Conservation (phyloP, 179 eudicot species). For the Sideroxylon spinosum region DNA sequence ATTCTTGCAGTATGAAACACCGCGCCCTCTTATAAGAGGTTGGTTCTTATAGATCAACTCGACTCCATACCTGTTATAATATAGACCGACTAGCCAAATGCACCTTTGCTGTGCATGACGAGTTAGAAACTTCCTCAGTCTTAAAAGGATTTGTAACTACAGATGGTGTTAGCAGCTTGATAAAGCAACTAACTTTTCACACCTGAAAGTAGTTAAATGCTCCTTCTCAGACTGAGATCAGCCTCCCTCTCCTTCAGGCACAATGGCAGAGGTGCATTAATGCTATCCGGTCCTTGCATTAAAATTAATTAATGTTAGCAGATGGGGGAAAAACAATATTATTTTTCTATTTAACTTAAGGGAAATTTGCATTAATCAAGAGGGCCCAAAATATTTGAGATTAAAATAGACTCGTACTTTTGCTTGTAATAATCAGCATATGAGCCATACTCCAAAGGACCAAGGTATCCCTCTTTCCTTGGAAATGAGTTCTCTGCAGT, state of each 20-base stretch:
- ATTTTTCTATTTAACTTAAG: neutral
- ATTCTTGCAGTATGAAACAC: slow-evolving; percentile 99
- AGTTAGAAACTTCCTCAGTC: slow-evolving; percentile 27
- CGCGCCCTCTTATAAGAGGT: slow-evolving; percentile 91
- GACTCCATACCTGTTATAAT: slow-evolving; percentile 79
- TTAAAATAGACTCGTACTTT: slow-evolving; percentile 46
- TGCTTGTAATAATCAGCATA: slow-evolving; percentile 94
- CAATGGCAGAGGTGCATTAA: slow-evolving; percentile 33
- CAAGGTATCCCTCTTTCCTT: slow-evolving; percentile 97
- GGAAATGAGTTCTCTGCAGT: slow-evolving; percentile 96
- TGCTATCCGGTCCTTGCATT: slow-evolving; percentile 31
- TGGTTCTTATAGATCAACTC: slow-evolving; percentile 77
- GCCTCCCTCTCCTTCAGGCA: slow-evolving; percentile 32
- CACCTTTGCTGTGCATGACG: slow-evolving; percentile 37
- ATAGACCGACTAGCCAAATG: slow-evolving; percentile 34
- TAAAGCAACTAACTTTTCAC: neutral
- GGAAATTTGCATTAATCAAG: slow-evolving; percentile 1
- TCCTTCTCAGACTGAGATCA: slow-evolving; percentile 25
- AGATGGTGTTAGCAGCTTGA: neutral
- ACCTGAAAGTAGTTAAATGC: slow-evolving; percentile 20
- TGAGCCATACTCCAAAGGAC: slow-evolving; percentile 92
- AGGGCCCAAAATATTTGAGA: slow-evolving; percentile 8
- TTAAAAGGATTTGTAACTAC: slow-evolving; percentile 24
- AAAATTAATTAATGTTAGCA: slow-evolving; percentile 24
- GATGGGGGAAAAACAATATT: neutral